Evolutionary conservation across 1,284 basidiomycete species (phyloP).

Genomic region (Tetrapyrgos nigripes): DNA sequence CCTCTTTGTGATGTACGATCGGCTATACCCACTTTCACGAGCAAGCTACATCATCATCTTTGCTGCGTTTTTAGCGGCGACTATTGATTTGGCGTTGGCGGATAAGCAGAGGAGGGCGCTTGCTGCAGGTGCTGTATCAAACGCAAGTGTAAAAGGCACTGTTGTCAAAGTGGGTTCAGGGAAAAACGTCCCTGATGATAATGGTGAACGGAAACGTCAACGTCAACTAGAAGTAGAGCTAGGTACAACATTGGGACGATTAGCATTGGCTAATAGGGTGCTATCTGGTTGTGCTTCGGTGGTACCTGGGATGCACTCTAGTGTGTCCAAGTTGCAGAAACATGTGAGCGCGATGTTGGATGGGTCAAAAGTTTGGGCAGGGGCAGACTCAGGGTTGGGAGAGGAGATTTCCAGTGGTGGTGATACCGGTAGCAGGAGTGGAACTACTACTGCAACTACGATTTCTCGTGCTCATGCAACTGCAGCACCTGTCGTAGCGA

Average conservation of each 20-base stretch:
- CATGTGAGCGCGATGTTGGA: slow-evolving; percentile 6
- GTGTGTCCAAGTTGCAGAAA: slow-evolving; percentile 10
- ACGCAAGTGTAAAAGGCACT: no score
- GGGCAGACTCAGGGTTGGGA: neutral
- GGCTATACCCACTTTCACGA: slow-evolving; percentile 16
- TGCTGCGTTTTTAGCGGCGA: slow-evolving; percentile 19
- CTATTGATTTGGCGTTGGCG: slow-evolving; percentile 20
- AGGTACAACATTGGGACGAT: slow-evolving; percentile 9
- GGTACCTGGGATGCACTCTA: slow-evolving; percentile 20
- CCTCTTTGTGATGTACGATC: slow-evolving; percentile 16
- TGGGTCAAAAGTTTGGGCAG: neutral
- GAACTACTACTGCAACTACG: no score
- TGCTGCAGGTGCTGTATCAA: no score
- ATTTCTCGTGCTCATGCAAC: no score
- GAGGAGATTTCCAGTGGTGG: neutral
- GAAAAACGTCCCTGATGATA: neutral
- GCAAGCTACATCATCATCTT: slow-evolving; percentile 19
- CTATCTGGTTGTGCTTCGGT: slow-evolving; percentile 11
- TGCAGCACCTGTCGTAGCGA: no score
- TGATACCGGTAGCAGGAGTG: neutral
- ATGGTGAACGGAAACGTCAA: no score
- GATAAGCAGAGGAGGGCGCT: slow-evolving; percentile 2
- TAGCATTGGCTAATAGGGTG: slow-evolving; percentile 16
- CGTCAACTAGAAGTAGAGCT: slow-evolving; percentile 4
- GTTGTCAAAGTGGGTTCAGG: neutral